Percentiles rank a stretch among this genome's conserved stretches.
Evolutionary conservation across 2,329 filamentous ascomycete genomes (phyloP).

Genomic region (Pseudogymnoascus sp.): DNA sequence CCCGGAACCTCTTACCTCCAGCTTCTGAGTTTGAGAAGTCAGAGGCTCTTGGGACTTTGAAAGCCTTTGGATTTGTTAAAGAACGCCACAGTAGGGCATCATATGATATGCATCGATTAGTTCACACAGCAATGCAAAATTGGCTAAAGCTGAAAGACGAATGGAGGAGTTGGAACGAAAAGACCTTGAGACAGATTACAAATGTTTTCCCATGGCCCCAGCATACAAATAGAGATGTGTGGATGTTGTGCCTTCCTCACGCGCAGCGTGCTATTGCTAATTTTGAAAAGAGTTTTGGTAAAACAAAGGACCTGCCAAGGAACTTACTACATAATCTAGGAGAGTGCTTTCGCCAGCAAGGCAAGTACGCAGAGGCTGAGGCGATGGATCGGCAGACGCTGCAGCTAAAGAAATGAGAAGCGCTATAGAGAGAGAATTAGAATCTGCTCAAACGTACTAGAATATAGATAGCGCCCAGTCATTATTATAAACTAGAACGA

Average conservation of each 20-base stretch:
- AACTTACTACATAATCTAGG: neutral
- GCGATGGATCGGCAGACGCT: too few species aligned
- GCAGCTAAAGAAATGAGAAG: too few species aligned
- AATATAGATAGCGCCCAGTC: too few species aligned
- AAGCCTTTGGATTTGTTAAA: constrained; percentile 11
- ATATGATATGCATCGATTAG: constrained; percentile 15
- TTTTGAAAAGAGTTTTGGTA: neutral
- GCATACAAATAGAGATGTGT: constrained; percentile 15
- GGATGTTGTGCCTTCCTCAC: constrained; percentile 18
- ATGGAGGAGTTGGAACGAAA: constrained; percentile 13
- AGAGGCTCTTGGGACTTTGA: constrained; percentile 8
- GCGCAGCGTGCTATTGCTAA: neutral
- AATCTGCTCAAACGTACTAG: too few species aligned
- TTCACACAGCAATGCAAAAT: constrained; percentile 18
- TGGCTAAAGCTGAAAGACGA: constrained; percentile 17
- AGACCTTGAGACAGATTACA: constrained; percentile 13
- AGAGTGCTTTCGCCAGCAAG: neutral
- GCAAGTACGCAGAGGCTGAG: too few species aligned
- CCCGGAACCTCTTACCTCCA: neutral
- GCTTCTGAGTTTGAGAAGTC: neutral
- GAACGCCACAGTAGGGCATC: neutral
- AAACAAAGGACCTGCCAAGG: neutral
- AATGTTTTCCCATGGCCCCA: constrained; percentile 15
- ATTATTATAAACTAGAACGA: too few species aligned
- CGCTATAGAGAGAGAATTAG: too few species aligned